Conservation (phyloP, 1,284 basidiomycete species). For the Sphagnurus paluster region DNA sequence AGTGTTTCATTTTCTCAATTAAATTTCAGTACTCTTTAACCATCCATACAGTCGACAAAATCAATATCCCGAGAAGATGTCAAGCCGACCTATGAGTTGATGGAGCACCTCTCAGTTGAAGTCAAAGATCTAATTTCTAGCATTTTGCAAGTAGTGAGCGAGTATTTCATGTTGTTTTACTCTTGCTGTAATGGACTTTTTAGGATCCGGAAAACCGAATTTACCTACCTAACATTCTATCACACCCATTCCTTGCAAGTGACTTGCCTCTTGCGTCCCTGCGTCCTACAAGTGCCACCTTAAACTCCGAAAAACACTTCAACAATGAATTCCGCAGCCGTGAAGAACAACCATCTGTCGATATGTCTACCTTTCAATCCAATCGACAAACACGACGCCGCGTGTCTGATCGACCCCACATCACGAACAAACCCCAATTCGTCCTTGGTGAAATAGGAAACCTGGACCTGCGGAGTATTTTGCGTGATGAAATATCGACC, state of each 20-base stretch:
- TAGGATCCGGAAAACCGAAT: slow-evolving; percentile 31
- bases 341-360: background rate
- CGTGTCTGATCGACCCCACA: slow-evolving; percentile 18
- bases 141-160: slow-evolving; percentile 28
- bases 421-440: slow-evolving; percentile 9
- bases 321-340: background rate
- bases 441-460: slow-evolving; percentile 22
- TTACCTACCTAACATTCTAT: slow-evolving; percentile 23
- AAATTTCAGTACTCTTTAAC: background rate
- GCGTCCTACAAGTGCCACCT: slow-evolving; percentile 4
- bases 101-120: slow-evolving; percentile 20
- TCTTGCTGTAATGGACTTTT: background rate
- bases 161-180: background rate
- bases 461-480: slow-evolving; percentile 16
- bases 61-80: slow-evolving; percentile 17
- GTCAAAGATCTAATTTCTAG: slow-evolving; percentile 23
- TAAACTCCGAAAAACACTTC: background rate
- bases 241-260: slow-evolving; percentile 31
- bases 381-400: slow-evolving; percentile 16
- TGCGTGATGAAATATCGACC: slow-evolving; percentile 13
- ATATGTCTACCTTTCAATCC: background rate
- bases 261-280: slow-evolving; percentile 21
- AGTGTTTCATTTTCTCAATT: background rate
- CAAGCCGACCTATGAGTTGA: slow-evolving; percentile 21
- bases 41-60: background rate